Percentiles rank a stretch among this genome's conserved stretches.
These are phyloP conservation scores for Hyaloscypha hepaticicola DNA, from an alignment of 495 filamentous ascomycete genomes.

Conservation along the genomic window DNA sequence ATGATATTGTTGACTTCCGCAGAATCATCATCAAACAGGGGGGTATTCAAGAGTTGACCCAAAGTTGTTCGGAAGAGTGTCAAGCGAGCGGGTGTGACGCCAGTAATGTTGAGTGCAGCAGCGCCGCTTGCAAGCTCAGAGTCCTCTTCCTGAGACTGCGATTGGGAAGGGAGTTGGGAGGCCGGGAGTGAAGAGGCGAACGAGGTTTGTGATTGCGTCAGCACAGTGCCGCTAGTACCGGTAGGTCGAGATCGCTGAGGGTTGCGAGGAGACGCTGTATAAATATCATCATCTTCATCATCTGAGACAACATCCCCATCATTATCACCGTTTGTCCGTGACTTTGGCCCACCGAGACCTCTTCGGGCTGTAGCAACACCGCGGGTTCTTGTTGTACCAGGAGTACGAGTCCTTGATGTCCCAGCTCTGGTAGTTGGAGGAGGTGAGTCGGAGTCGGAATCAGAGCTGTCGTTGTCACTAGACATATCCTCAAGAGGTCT, in stretches of 20 bases:
- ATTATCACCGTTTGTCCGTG: constrained; percentile 21
- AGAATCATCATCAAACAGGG: constrained; percentile 77
- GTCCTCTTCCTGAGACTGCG: constrained; percentile 39
- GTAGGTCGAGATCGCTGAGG: constrained; percentile 43
- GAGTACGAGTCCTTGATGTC: constrained; percentile 25
- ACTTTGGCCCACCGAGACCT: constrained; percentile 14
- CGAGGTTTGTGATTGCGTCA: constrained; percentile 59
- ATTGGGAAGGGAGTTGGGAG: constrained; percentile 55
- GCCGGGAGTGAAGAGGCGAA: constrained; percentile 67
- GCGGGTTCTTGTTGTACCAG: constrained; percentile 27
- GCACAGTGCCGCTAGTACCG: constrained; percentile 33
- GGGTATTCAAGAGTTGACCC: constrained; percentile 74
- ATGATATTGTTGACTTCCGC: constrained; percentile 74
- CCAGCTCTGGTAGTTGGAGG: constrained; percentile 30
- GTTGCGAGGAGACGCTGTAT: constrained; percentile 52
- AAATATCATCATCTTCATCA: constrained; percentile 56
- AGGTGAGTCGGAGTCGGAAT: constrained; percentile 31
- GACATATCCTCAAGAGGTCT: constrained; percentile 41
- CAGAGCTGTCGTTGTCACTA: constrained; percentile 43
- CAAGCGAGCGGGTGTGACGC: constrained; percentile 60
- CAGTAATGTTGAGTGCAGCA: constrained; percentile 25
- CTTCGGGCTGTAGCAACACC: constrained; percentile 6
- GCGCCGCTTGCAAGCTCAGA: constrained; percentile 21
- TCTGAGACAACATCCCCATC: constrained; percentile 41
- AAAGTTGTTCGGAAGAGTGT: constrained; percentile 74